phyloP scores from a whole-genome alignment of 257 asterid species.

The Hygrophila difformis region DNA sequence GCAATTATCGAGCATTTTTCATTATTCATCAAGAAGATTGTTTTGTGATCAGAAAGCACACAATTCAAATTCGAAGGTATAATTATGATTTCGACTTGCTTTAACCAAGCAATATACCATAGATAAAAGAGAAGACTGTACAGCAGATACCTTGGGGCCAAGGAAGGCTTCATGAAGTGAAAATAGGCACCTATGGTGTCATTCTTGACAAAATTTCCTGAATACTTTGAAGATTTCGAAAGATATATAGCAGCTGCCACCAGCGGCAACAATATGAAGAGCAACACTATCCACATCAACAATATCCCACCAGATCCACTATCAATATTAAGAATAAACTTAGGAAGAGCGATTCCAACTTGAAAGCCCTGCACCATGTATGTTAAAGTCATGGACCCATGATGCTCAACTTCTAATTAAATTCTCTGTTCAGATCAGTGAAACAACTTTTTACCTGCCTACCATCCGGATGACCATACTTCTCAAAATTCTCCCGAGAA shows the following conservation, averaged over 20 bases:
- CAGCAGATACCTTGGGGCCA: slow-evolving; percentile 67
- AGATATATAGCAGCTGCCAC: slow-evolving; percentile 63
- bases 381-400: too few relatives aligned
- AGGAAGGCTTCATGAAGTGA: slow-evolving; percentile 71
- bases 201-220: slow-evolving; percentile 66
- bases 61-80: neutral
- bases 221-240: slow-evolving; percentile 67
- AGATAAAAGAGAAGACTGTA: neutral
- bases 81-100: neutral
- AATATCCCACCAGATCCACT: slow-evolving; percentile 73
- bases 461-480: slow-evolving; percentile 98
- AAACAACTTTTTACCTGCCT: slow-evolving; percentile 58
- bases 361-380: slow-evolving; percentile 72
- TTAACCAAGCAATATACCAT: slow-evolving; percentile 6
- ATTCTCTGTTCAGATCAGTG: slow-evolving; percentile 13
- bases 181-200: slow-evolving; percentile 69
- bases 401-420: too few relatives aligned
- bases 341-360: slow-evolving; percentile 94
- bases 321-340: slow-evolving; percentile 65
- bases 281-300: slow-evolving; percentile 62
- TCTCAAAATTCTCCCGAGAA: slow-evolving; percentile 86
- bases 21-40: too few relatives aligned
- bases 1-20: neutral
- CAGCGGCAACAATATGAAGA: slow-evolving; percentile 67
- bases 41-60: neutral